Evolutionary conservation across 352 stramenopile genomes (phyloP).

Genomic region (Phytophthora colocasiae): DNA sequence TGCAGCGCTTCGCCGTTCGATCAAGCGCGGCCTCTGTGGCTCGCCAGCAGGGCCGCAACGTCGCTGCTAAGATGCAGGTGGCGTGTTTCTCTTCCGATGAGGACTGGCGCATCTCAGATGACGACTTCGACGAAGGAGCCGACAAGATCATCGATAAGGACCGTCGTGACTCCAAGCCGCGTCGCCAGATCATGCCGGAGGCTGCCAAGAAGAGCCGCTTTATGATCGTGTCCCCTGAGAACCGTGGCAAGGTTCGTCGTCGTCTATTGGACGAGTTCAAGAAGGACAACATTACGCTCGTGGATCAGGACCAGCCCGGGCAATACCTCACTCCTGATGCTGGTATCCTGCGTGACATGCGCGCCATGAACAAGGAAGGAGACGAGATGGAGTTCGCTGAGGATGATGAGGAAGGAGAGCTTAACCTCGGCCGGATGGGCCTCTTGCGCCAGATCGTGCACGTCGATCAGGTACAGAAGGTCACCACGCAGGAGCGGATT

Average conservation of each 20-base stretch:
- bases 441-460: slow-evolving; percentile 84
- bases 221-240: slow-evolving; percentile 74
- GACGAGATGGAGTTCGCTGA: slow-evolving; percentile 76
- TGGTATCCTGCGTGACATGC: slow-evolving; percentile 66
- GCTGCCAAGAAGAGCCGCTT: slow-evolving; percentile 82
- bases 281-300: slow-evolving; percentile 69
- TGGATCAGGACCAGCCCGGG: slow-evolving; percentile 51
- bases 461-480: slow-evolving; percentile 87
- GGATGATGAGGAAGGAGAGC: slow-evolving; percentile 62
- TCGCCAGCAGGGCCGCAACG: slow-evolving; percentile 34
- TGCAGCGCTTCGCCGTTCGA: slow-evolving; percentile 70
- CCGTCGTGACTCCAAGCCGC: slow-evolving; percentile 58
- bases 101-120: slow-evolving; percentile 52
- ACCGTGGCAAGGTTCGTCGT: slow-evolving; percentile 78
- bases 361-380: slow-evolving; percentile 73
- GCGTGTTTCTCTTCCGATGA: slow-evolving; percentile 61
- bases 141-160: slow-evolving; percentile 82
- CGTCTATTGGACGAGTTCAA: slow-evolving; percentile 85
- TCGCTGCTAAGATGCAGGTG: slow-evolving; percentile 42
- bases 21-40: slow-evolving; percentile 36
- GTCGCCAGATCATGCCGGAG: slow-evolving; percentile 77
- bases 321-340: slow-evolving; percentile 67
- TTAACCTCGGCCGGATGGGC: slow-evolving; percentile 76
- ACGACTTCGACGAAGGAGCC: slow-evolving; percentile 72
- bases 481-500: slow-evolving; percentile 93